A percentile compares a stretch with the other conserved stretches of the same genome.
These are phyloP conservation scores for Jamesozyma rosinii DNA, from an alignment of 805 yeast species.

Conservation along the genomic window DNA sequence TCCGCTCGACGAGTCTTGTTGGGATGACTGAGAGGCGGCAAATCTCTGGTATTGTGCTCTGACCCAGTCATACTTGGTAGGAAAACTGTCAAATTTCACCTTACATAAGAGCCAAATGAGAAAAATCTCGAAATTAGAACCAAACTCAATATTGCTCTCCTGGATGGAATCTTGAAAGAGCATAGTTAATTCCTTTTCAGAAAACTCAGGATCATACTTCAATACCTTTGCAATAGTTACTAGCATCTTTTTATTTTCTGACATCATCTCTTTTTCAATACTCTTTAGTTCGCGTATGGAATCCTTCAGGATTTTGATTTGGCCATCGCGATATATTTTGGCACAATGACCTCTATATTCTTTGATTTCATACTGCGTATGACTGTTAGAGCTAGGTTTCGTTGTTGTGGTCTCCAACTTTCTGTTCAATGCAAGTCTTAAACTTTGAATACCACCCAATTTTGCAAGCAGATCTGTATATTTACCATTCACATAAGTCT, in stretches of 20 bases:
- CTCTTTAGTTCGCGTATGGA: slow-evolving; percentile 39
- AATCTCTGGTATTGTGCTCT: slow-evolving; percentile 5
- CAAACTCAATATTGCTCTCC: slow-evolving; percentile 36
- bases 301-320: slow-evolving; percentile 37
- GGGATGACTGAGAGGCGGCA: neutral
- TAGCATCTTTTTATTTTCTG: slow-evolving; percentile 34
- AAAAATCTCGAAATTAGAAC: slow-evolving; percentile 39
- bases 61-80: slow-evolving; percentile 13
- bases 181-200: slow-evolving; percentile 37
- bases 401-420: slow-evolving; percentile 27
- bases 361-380: slow-evolving; percentile 8
- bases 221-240: slow-evolving; percentile 44
- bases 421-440: slow-evolving; percentile 45
- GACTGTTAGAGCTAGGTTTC: neutral
- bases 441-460: slow-evolving; percentile 47
- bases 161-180: slow-evolving; percentile 35
- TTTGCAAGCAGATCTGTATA: slow-evolving; percentile 39
- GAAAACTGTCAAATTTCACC: neutral
- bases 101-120: neutral
- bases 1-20: neutral
- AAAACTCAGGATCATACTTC: slow-evolving; percentile 43
- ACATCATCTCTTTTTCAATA: slow-evolving; percentile 42
- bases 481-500: slow-evolving; percentile 24
- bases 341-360: slow-evolving; percentile 27
- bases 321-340: slow-evolving; percentile 41